Evolutionary conservation across 106 monocot species (phyloP), one percentile per base, ranked within the genome.

Genomic region (Dendrobium catenatum): DNA sequence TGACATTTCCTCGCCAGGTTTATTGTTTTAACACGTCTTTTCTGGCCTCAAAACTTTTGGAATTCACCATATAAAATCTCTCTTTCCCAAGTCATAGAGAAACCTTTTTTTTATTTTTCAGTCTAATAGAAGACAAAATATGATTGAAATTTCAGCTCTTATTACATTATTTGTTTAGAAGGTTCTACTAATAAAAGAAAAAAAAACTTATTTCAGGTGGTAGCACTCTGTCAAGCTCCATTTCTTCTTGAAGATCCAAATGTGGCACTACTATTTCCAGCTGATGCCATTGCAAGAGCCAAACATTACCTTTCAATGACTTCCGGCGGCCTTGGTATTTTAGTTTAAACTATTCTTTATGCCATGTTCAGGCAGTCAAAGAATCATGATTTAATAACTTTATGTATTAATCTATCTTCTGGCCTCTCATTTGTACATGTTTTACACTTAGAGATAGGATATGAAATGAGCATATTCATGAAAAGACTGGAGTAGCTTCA

Each of bases 1-100:
- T 99, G 84, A 95, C 99, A 79, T 99, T 99, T 27, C 93, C 99
- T 86, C 95, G 99, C 66, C 95, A 99, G 99, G 99, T 99, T 54
- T 79, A 15, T 64, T 64, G 40, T 58, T 74, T 51, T 9, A 26
- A 10, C 56, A 31, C 42, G 6, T 51, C 73, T 42, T 73, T 81
- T 4, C 6, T 31, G 73, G 51, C 72, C 54, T 49, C 3, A 58
- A 44, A 43, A 58, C 64, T n/a, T 37, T 76, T 75, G 43, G 4
- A 17, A 7, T 42, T 74, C 43, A 20, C 74, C 20, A 20, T 20
- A 43, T 26, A 42, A 43, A 74, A 37, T 70, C 13, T 70, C 43
- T 74, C 43, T 37, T 16, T 33, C 7, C 70, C 70, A 37, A 70
- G 31, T 70, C n/a, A 51, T 51, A 51, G 15, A 51, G 3, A 51